Evolutionary conservation across 2,329 filamentous ascomycete genomes (phyloP).

Genomic region (Paracamarosporium sp.): DNA sequence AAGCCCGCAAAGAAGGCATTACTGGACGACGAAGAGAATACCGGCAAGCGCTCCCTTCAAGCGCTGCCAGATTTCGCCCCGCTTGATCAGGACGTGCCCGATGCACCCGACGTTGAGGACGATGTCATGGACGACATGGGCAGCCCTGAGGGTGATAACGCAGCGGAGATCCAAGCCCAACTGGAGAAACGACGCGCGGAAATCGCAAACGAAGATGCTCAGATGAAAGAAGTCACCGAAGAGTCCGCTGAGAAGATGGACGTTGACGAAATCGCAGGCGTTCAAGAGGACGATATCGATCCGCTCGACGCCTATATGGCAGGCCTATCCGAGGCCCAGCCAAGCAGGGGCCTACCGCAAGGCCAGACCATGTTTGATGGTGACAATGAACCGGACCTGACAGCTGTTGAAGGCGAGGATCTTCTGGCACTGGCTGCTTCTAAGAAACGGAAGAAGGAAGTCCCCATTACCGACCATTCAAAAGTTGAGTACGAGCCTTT

Average conservation of each 20-base stretch:
- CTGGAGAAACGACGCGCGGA: slow-evolving; percentile 76
- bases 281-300: slow-evolving; percentile 77
- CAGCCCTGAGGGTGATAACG: slow-evolving; percentile 86
- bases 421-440: slow-evolving; percentile 60
- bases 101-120: slow-evolving; percentile 57
- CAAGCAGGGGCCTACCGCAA: slow-evolving; percentile 62
- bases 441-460: slow-evolving; percentile 86
- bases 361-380: slow-evolving; percentile 90
- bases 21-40: slow-evolving; percentile 87
- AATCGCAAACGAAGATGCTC: slow-evolving; percentile 50
- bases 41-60: slow-evolving; percentile 80
- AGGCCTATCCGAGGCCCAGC: slow-evolving; percentile 54
- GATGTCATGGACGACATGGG: slow-evolving; percentile 78
- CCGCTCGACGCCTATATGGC: slow-evolving; percentile 98
- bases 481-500: slow-evolving; percentile 87
- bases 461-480: slow-evolving; percentile 84
- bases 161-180: slow-evolving; percentile 82
- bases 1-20: slow-evolving; percentile 77
- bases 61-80: slow-evolving; percentile 79
- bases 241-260: slow-evolving; percentile 60
- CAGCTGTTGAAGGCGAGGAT: slow-evolving; percentile 67
- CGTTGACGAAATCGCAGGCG: slow-evolving; percentile 54
- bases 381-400: slow-evolving; percentile 72
- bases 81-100: slow-evolving; percentile 47
- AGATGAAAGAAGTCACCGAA: slow-evolving; percentile 49